These are phyloP conservation scores for Pisolithus marmoratus DNA, from an alignment of 768 basidiomycete genomes.

Conservation along the genomic window DNA sequence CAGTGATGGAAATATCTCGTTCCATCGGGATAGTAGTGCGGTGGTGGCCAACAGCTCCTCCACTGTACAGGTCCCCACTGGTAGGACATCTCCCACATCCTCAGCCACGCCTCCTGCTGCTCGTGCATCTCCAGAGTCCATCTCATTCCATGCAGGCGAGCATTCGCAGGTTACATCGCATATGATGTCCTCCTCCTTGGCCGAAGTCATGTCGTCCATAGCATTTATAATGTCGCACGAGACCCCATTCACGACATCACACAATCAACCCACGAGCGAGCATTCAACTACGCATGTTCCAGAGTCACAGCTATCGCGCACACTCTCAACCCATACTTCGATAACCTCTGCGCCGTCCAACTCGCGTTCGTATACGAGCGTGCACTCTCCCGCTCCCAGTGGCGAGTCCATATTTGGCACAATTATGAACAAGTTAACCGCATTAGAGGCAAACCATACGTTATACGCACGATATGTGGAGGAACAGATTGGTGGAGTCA, in stretches of 20 bases:
- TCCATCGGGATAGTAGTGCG: neutral
- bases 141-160: neutral
- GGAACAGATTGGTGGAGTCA: slow-evolving; percentile 74
- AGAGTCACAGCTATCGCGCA: neutral
- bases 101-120: neutral
- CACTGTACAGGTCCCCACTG: neutral
- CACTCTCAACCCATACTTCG: slow-evolving; percentile 5
- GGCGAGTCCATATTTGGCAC: slow-evolving; percentile 95
- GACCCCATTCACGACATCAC: neutral
- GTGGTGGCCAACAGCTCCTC: neutral
- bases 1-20: neutral
- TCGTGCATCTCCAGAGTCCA: neutral
- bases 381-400: slow-evolving; percentile 8
- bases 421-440: slow-evolving; percentile 88
- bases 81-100: neutral
- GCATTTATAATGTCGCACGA: neutral
- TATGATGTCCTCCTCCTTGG: slow-evolving; percentile 7
- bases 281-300: slow-evolving; percentile 3
- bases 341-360: neutral
- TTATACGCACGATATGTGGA: slow-evolving; percentile 83
- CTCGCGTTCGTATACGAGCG: slow-evolving; percentile 1
- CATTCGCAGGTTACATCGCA: neutral
- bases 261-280: neutral
- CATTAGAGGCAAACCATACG: slow-evolving; percentile 83
- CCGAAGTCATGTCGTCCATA: slow-evolving; percentile 20